phyloP scores from a whole-genome alignment of 2,329 filamentous ascomycete genomes.

The Aspergillus amoenus region DNA sequence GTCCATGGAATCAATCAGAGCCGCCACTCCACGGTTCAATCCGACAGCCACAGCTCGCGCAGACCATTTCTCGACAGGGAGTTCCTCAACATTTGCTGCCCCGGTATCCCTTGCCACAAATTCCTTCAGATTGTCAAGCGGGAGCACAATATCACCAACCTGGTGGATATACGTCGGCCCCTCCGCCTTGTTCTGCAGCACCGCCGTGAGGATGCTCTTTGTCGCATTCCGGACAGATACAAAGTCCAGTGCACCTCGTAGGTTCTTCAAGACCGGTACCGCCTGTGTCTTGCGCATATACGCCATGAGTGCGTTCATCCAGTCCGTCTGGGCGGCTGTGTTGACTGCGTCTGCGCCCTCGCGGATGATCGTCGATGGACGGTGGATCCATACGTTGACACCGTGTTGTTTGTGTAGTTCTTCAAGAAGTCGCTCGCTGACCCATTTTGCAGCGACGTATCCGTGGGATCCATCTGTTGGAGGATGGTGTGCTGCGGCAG shows the following conservation, averaged over 20 bases:
- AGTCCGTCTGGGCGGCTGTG: background rate
- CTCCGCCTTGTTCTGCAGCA: background rate
- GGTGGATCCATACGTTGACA: conserved; percentile 22
- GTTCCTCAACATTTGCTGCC: background rate
- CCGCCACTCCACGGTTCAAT: background rate
- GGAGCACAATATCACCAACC: background rate
- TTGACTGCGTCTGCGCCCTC: background rate
- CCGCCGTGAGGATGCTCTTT: background rate
- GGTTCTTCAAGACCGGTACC: background rate
- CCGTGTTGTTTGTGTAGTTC: background rate
- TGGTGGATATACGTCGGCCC: background rate
- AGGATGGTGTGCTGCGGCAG: conserved; percentile 13
- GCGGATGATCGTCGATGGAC: conserved; percentile 5
- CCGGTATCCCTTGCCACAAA: background rate
- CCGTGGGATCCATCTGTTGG: conserved; percentile 32
- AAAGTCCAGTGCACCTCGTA: background rate
- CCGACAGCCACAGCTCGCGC: background rate
- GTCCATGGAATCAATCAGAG: background rate
- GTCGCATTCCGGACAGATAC: background rate
- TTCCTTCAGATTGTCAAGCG: background rate
- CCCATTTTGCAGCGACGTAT: conserved; percentile 42
- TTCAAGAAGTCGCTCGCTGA: conserved; percentile 40
- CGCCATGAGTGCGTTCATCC: background rate
- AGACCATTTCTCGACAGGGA: background rate
- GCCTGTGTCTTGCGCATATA: background rate